Evolutionary conservation across 2,329 filamentous ascomycete genomes (phyloP), one percentile per base, ranked within the genome.

Genomic region (Phaeosphaeriaceae sp.): DNA sequence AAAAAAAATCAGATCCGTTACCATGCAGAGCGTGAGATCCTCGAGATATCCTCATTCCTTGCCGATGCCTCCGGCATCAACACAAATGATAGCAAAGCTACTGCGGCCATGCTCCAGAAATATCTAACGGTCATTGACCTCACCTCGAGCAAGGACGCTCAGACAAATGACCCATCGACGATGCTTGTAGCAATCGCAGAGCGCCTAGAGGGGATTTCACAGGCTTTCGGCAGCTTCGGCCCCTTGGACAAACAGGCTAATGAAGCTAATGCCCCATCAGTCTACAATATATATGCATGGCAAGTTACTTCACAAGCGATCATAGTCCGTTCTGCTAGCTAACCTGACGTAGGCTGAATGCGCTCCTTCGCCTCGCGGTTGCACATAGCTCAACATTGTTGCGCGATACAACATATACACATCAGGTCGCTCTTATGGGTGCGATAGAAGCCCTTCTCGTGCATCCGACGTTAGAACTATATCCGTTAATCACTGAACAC

Each of bases 301-400:
- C 68, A 58, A 39, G 59, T 20, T 28, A 15, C 11, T 7, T 17
- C n/a, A 15, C 32, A 17, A 11, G 13, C 1, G 2, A 16, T 2
- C n/a, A 3, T 44, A 29, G 32, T 33, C 21, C 13, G n/a, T 8
- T 26, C 3, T 26, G 11, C 23, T 26, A 6, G 39, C 60, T 66
- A 52, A 67, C n/a, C 17, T 26, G 12, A 5, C 13, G 2, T 32
- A 69, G 70, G 69, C 48, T 68, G 18, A 58, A 61, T 35, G 68
- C 74, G 17, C 58, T 80, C 2, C 64, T 80, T 36, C 74, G 74
- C 44, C 64, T 80, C 29, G 61, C 67, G 15, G 59, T 76, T 13
- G 61, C 74, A n/a, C 76, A 77, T 46, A 57, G 61, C 11, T 48
- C 69, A 3, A 52, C 58, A 1, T 45, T 60, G 29, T 29, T 63